A percentile compares a stretch with the other conserved stretches of the same genome.
Conservation (phyloP, 257 asterid genomes). For the Ilex asprella region DNA sequence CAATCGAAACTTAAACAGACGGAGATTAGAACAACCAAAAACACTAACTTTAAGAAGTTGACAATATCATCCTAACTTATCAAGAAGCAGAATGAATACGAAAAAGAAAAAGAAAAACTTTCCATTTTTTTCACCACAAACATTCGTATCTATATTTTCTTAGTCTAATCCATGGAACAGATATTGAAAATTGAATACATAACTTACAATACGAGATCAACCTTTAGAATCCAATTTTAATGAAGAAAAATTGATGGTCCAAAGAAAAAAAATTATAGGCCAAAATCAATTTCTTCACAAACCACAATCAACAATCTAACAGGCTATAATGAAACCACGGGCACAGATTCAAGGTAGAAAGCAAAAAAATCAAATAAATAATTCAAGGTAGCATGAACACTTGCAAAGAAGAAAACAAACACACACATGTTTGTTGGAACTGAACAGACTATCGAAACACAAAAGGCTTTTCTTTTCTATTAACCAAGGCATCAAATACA, state of each 20-base stretch:
- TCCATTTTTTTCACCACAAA: background rate
- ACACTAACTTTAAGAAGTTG: background rate
- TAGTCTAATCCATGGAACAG: slow-evolving; percentile 2
- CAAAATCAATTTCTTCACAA: no score
- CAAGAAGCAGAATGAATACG: background rate
- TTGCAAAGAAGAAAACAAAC: slow-evolving; percentile 13
- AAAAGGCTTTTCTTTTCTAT: slow-evolving; percentile 24
- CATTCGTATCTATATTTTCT: slow-evolving; percentile 11
- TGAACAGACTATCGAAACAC: slow-evolving; percentile 9
- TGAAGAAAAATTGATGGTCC: no score
- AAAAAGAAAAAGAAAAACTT: slow-evolving; percentile 1
- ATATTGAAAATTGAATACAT: background rate
- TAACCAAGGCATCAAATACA: slow-evolving; percentile 1
- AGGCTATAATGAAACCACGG: background rate
- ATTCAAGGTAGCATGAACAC: slow-evolving; percentile 13
- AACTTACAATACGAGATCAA: slow-evolving; percentile 2
- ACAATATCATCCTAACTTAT: no score
- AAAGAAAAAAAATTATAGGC: no score
- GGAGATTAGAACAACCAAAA: slow-evolving; percentile 7
- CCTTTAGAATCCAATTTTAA: no score
- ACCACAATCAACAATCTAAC: background rate
- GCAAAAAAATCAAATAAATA: slow-evolving; percentile 13
- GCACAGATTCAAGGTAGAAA: background rate
- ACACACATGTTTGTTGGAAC: slow-evolving; percentile 5
- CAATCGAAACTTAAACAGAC: background rate